Evolutionary conservation across 805 yeast genomes (phyloP), one percentile per base, ranked within the genome.

Genomic region (Debaryomyces prosopidis): DNA sequence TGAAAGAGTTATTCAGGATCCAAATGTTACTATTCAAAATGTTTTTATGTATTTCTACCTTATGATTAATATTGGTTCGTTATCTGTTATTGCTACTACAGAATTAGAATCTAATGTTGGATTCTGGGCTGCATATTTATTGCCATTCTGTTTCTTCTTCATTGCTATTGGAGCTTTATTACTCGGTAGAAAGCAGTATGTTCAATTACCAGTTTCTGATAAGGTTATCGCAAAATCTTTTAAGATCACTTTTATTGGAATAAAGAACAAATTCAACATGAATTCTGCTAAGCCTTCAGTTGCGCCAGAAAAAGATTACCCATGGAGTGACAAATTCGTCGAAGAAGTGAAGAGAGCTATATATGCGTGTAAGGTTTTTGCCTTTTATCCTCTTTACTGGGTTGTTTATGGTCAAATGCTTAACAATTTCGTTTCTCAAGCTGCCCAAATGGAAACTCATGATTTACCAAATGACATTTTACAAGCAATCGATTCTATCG

Each of bases 381-480:
- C 77, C 11, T 83, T 81, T 68, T 85, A 77, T 62, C 87, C 90
- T 32, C 71, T 87, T 42, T 87, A 82, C 72, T 85, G 89, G 89
- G 75, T 84, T 41, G 83, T 81, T 30, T 85, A 84, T 64, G 75
- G 75, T 19, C 89, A 84, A 69, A 85, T 87, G 86, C 62, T 80
- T 47, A 82, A 81, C 68, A 83, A 83, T 65, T 85, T 87, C 57
- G 78, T 85, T 47, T 77, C 88, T 34, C 89, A 84, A 62, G 89
- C 91, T 37, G 87, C 83, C 46, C 74, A 78, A 52, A 83, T 86
- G 88, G 80, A 84, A 55, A 71, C 79, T 44, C 89, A 87, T 62
- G 87, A 88, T 34, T 75, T 87, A 54, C 94, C 95, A 53, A 87
- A 87, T 61, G 95, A 87, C 73, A 73, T 87, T 55, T 77, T 87